Evolutionary conservation across 306 rosid genomes (phyloP).

Genomic region (Gleditsia sinensis): DNA sequence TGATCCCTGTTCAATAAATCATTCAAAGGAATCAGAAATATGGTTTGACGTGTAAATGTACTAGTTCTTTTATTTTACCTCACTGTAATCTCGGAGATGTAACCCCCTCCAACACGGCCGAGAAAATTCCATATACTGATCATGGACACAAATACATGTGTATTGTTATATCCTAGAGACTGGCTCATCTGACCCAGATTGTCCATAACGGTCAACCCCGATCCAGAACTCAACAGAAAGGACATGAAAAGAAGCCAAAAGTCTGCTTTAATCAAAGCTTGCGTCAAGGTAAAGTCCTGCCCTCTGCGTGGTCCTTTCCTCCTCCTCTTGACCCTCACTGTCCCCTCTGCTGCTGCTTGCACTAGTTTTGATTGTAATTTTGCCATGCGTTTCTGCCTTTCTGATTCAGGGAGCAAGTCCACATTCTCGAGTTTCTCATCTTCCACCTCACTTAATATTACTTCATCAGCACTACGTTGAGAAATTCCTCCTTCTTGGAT

Average conservation of each 20-base stretch:
- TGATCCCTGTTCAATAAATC: conserved; percentile 58
- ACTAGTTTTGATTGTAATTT: conserved; percentile 47
- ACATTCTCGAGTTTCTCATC: conserved; percentile 59
- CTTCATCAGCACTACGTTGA: conserved; percentile 47
- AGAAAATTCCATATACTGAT: conserved; percentile 98
- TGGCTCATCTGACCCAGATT: conserved; percentile 90
- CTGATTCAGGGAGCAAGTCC: conserved; percentile 51
- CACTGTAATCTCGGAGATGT: conserved; percentile 81
- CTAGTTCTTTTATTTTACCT: conserved; percentile 57
- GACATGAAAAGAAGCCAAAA: conserved; percentile 90
- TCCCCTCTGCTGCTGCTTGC: conserved; percentile 77
- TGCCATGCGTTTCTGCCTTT: conserved; percentile 53
- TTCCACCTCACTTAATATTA: conserved; percentile 61
- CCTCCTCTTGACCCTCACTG: conserved; percentile 86
- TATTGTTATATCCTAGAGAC: conserved; percentile 65
- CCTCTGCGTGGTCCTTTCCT: conserved; percentile 86
- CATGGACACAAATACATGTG: conserved; percentile 82
- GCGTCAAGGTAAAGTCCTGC: conserved; percentile 83
- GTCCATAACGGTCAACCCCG: conserved; percentile 89
- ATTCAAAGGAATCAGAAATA: conserved; percentile 19
- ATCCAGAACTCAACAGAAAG: conserved; percentile 84
- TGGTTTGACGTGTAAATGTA: conserved; percentile 10
- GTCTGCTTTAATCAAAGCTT: conserved; percentile 92
- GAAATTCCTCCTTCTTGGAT: conserved; percentile 50
- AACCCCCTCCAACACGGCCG: conserved; percentile 94